Evolutionary conservation across 2,329 filamentous ascomycete species (phyloP), one percentile per base, ranked within the genome.

Genomic region (Xylaria sp.): DNA sequence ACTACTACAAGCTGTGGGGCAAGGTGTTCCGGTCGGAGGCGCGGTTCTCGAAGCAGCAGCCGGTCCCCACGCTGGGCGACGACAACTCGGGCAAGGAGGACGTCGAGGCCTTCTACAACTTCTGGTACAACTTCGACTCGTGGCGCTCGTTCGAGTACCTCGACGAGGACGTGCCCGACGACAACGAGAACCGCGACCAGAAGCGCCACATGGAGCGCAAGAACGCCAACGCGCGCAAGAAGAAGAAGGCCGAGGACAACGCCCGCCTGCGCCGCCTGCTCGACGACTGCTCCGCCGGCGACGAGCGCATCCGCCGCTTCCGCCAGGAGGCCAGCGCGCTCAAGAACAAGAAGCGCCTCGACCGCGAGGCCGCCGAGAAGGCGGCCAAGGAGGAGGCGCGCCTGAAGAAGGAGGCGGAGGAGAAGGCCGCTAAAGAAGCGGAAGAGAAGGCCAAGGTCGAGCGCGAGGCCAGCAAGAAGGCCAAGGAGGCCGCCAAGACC

Each of bases 91-190:
- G 85, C 66, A 90, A 92, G 76, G 90, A 95, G 70, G 88, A 96
- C 7, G 94, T 99, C 43, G 92, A 97, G 71, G 80, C 81, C 49
- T 99, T 99, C 76, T 99, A 99, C 85, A 96, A 99, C 83, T 99
- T 97, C 82, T 99, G 90, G 88, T 99, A 97, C 83, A 95, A 93
- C 83, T 96, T 99, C 68, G 94, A 99, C 82, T 94, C 89, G 74
- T 99, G 94, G 94, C 84, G 94, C 58, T 87, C 90, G 2, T 99
- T 99, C 69, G 94, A 99, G 78, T 99, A 99, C 76, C 89, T 96
- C 55, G 94, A 99, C 71, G 94, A 99, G 80, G 94, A 99, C 71
- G 93, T 99, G 24, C 94, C 94, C 39, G 94, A 99, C 70, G 94
- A 99, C 81, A 96, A 94, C 74, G 94, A 97, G 80, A 96, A 92